Base-by-base conservation (phyloP, 306 rosid genomes). In the Begonia masoniana region DNA sequence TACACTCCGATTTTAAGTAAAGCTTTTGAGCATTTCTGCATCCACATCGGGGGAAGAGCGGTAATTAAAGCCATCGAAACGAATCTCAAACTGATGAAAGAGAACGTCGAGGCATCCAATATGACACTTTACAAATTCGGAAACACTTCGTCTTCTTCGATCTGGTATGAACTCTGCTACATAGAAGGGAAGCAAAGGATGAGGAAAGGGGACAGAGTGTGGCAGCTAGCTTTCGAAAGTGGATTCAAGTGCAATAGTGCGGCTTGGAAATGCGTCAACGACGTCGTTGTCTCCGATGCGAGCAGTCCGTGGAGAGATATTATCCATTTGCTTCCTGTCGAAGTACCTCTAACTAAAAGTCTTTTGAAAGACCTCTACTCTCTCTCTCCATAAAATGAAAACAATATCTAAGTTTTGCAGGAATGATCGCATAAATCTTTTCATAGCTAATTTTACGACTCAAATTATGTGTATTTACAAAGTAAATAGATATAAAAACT, bases 1-100 rank as follows among this genome's bases (percentile, higher is more conserved):
- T 87, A 87, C 31, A 87, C 83, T 10, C 96, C 94, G 0, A 91
- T 83, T 57, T 87, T 83, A 63, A 78, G 77, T 57, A 84, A 74
- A 60, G 96, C 96, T 0, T 87, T 87, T 35, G 94, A 87, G 63
- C 39, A 31, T 31, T 31, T 21, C 24, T 21, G 24, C 24, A 21
- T 31, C 7, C 39, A 31, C 9, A 9, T 1, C 39, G 39, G 39
- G 1, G 39, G 39, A 31, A 31, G 39, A 31, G 8, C 39, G 9
- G 7, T 31, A 9, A 31, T 31, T 31, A 31, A 31, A 31, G 39
- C 39, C 39, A 31, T 31, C 39, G 9, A 31, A 31, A 31, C 39
- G 39, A 31, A 31, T 31, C 39, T 31, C 39, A 31, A 31, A 31
- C 39, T 31, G 9, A 31, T 9, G 9, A 7, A 31, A 31, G 39